Conservation (phyloP, 2,329 filamentous ascomycete genomes). For the Cadophora sp. region DNA sequence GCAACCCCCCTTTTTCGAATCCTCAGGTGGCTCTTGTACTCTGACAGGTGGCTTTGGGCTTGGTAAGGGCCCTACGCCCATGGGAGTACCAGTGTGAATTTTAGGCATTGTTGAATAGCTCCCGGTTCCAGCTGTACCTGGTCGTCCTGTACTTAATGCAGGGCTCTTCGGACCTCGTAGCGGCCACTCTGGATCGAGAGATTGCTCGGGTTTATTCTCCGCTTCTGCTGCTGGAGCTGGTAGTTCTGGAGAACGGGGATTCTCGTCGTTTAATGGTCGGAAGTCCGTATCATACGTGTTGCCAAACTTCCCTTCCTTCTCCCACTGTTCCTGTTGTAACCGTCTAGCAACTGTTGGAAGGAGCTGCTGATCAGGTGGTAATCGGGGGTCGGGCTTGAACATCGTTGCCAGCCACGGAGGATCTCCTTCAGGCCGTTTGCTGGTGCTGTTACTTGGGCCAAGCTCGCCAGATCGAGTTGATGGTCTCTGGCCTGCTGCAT, state of each 20-base stretch:
- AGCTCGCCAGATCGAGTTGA: slow-evolving; percentile 66
- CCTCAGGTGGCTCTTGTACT: slow-evolving; percentile 60
- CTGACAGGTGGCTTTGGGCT: slow-evolving; percentile 53
- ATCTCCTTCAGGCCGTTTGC: slow-evolving; percentile 84
- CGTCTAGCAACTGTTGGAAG: slow-evolving; percentile 91
- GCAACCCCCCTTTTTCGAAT: slow-evolving; percentile 52
- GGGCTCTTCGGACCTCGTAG: slow-evolving; percentile 58
- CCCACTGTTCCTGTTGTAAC: slow-evolving; percentile 94
- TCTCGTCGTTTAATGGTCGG: slow-evolving; percentile 77
- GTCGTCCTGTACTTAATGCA: slow-evolving; percentile 52
- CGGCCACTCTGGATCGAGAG: slow-evolving; percentile 63
- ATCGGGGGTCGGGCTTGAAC: slow-evolving; percentile 92
- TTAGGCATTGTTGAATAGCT: slow-evolving; percentile 50
- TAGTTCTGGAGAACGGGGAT: slow-evolving; percentile 42
- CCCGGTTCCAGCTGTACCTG: slow-evolving; percentile 57
- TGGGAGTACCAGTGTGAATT: slow-evolving; percentile 48
- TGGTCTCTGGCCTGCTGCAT: slow-evolving; percentile 60
- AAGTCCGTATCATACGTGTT: slow-evolving; percentile 88
- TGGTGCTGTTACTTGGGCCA: slow-evolving; percentile 48
- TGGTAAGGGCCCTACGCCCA: slow-evolving; percentile 36
- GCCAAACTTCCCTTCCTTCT: slow-evolving; percentile 86
- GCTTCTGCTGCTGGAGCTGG: slow-evolving; percentile 38
- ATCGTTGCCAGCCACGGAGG: slow-evolving; percentile 94
- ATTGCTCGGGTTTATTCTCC: slow-evolving; percentile 41
- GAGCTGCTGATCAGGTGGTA: slow-evolving; percentile 94